A percentile compares a stretch with the other conserved stretches of the same genome.
Conservation (phyloP, 768 basidiomycete species). For the Austroboletus festivus region DNA sequence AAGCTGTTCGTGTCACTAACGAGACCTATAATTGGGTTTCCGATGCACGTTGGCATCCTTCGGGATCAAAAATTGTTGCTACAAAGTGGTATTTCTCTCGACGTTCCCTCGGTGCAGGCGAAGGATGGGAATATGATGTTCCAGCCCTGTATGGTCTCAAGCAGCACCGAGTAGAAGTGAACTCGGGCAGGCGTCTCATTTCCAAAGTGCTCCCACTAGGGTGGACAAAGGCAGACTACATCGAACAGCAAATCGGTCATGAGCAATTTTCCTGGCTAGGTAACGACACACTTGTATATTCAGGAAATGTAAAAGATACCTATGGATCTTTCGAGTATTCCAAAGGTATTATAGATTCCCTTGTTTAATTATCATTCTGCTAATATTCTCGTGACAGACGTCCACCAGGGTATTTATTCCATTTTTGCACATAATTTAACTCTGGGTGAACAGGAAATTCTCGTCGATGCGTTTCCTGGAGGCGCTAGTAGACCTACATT, state of each 20-base stretch:
- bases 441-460: slow-evolving; percentile 44
- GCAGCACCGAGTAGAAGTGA: slow-evolving; percentile 29
- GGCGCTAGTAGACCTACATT: slow-evolving; percentile 74
- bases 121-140: slow-evolving; percentile 66
- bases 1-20: slow-evolving; percentile 57
- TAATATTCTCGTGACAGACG: slow-evolving; percentile 40
- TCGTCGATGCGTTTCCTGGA: slow-evolving; percentile 59
- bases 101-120: slow-evolving; percentile 66
- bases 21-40: slow-evolving; percentile 72
- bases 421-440: slow-evolving; percentile 69
- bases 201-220: slow-evolving; percentile 57
- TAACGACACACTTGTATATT: slow-evolving; percentile 56
- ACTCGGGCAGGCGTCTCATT: slow-evolving; percentile 51
- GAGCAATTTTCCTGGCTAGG: slow-evolving; percentile 67
- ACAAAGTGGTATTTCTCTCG: slow-evolving; percentile 74
- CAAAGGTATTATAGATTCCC: slow-evolving; percentile 47
- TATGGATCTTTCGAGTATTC: slow-evolving; percentile 51
- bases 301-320: slow-evolving; percentile 59
- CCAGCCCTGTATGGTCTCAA: slow-evolving; percentile 28
- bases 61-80: slow-evolving; percentile 58
- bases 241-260: slow-evolving; percentile 68
- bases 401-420: slow-evolving; percentile 67
- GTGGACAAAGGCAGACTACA: slow-evolving; percentile 59
- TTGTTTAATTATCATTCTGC: background rate
- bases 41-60: slow-evolving; percentile 70